These are phyloP conservation scores for Fusarium sp. DNA, from an alignment of 2,329 filamentous ascomycete genomes.

Conservation along the genomic window DNA sequence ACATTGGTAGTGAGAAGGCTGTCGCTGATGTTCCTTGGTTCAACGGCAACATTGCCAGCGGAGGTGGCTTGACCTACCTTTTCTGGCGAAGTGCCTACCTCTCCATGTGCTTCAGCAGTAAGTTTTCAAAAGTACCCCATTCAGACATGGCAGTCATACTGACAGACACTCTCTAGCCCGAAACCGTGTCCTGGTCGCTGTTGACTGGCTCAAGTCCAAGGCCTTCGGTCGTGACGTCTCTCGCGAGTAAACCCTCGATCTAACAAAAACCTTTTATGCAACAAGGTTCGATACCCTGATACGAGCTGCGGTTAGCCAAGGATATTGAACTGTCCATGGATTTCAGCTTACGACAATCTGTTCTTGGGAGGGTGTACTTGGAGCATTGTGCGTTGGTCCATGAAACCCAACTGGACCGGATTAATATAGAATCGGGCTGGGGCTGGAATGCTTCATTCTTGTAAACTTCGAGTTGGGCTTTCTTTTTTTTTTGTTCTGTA, in stretches of 20 bases:
- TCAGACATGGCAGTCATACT: slow-evolving; percentile 12
- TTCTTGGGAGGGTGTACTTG: slow-evolving; percentile 49
- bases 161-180: slow-evolving; percentile 70
- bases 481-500: slow-evolving; percentile 37
- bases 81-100: slow-evolving; percentile 99
- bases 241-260: slow-evolving; percentile 70
- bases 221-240: slow-evolving; percentile 96
- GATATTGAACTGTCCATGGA: slow-evolving; percentile 17
- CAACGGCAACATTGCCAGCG: slow-evolving; percentile 94
- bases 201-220: slow-evolving; percentile 98
- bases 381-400: slow-evolving; percentile 47
- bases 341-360: slow-evolving; percentile 41
- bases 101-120: slow-evolving; percentile 99
- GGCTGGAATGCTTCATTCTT: slow-evolving; percentile 42
- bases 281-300: slow-evolving; percentile 46
- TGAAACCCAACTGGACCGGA: slow-evolving; percentile 47
- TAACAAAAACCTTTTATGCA: slow-evolving; percentile 39
- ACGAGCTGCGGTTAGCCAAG: slow-evolving; percentile 32
- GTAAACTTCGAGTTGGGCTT: slow-evolving; percentile 40
- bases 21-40: slow-evolving; percentile 98
- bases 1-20: slow-evolving; percentile 98
- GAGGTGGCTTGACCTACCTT: slow-evolving; percentile 93
- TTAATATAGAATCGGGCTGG: slow-evolving; percentile 49
- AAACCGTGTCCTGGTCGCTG: slow-evolving; percentile 90
- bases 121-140: slow-evolving; percentile 59